Base-by-base conservation (phyloP, 495 filamentous ascomycete genomes). In the Talaromyces liani region DNA sequence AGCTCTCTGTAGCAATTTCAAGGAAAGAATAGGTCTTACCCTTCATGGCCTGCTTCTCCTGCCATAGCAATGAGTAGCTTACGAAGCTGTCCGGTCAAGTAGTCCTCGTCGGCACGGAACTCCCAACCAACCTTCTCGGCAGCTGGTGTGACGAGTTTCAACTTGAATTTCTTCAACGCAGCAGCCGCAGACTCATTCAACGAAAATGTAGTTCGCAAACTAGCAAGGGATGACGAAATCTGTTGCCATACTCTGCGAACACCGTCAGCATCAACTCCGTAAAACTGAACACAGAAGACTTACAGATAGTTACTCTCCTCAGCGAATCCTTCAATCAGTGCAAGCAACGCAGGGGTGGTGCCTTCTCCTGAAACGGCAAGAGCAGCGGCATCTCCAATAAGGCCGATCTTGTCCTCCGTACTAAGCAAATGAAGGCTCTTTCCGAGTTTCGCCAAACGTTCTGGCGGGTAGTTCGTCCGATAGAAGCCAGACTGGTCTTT, bases 381-480 rank as follows among this genome's bases (percentile, higher is more conserved):
- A 47, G 94, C 92, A 63, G 89, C 88, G n/a, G 94, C 92, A 73
- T 96, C 94, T 58, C 89, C 91, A 64, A 96, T 85, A 63, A 96
- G 81, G 6, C 90, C 91, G 69, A 97, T 93, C 76, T 92, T 94
- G 76, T 98, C 94, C 72, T 92, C 86, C 22, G 88, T 85, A 63
- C 85, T 89, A 47, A 98, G 79, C 39, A 86, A 82, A 63, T 87
- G 79, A 45, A 88, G 85, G 54, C 87, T 85, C 55, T 86, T 82
- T 58, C 93, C 89, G 41, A 98, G 87, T 71, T 91, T 87, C 18
- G 81, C 84, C 36, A 98, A 83, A 20, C 92, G 85, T 33, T 81
- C 79, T 53, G 91, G 86, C 9, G 94, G 89, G 67, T 96, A 95
- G 73, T 95, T 96, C 27, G 92, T 94, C 51, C 93, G 82, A 73